A percentile compares a stretch with the other conserved stretches of the same genome.
phyloP scores from a whole-genome alignment of 345 rosid genomes.

The Raphanus raphanistrum region DNA sequence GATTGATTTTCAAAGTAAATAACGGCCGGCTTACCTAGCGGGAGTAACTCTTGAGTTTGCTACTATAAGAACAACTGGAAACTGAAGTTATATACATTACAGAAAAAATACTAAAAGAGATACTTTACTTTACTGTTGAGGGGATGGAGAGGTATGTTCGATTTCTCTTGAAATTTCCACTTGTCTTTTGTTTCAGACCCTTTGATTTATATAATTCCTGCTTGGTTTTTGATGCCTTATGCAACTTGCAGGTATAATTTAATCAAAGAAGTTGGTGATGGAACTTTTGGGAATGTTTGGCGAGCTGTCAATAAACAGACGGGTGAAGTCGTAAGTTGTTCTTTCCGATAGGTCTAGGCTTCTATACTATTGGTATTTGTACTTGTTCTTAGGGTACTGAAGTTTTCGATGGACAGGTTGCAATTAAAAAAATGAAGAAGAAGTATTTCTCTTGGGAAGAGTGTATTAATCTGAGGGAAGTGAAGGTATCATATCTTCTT shows the following conservation, averaged over 20 bases:
- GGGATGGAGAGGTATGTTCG: slow-evolving; percentile 77
- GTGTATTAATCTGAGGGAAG: slow-evolving; percentile 89
- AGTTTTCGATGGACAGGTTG: slow-evolving; percentile 58
- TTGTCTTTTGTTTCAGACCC: neutral
- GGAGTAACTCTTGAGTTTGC: slow-evolving; percentile 32
- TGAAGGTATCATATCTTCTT: slow-evolving; percentile 59
- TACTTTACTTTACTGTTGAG: slow-evolving; percentile 41
- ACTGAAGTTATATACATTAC: slow-evolving; percentile 35
- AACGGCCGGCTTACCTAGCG: slow-evolving; percentile 53
- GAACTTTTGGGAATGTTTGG: slow-evolving; percentile 95
- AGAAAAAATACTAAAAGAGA: slow-evolving; percentile 47
- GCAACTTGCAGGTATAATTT: slow-evolving; percentile 64
- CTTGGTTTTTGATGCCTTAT: neutral
- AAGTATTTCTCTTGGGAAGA: slow-evolving; percentile 93
- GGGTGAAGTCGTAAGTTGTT: slow-evolving; percentile 79
- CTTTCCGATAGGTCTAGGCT: neutral
- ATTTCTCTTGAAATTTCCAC: neutral
- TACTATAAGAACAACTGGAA: slow-evolving; percentile 28
- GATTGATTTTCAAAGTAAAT: slow-evolving; percentile 49
- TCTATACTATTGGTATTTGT: neutral
- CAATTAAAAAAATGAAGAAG: slow-evolving; percentile 94
- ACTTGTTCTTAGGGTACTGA: slow-evolving; percentile 3
- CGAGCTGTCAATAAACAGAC: slow-evolving; percentile 75
- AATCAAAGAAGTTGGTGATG: slow-evolving; percentile 90
- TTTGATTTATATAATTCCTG: neutral